These are phyloP conservation scores for Xylariaceae sp. DNA, from an alignment of 2,329 filamentous ascomycete genomes.

Conservation along the genomic window DNA sequence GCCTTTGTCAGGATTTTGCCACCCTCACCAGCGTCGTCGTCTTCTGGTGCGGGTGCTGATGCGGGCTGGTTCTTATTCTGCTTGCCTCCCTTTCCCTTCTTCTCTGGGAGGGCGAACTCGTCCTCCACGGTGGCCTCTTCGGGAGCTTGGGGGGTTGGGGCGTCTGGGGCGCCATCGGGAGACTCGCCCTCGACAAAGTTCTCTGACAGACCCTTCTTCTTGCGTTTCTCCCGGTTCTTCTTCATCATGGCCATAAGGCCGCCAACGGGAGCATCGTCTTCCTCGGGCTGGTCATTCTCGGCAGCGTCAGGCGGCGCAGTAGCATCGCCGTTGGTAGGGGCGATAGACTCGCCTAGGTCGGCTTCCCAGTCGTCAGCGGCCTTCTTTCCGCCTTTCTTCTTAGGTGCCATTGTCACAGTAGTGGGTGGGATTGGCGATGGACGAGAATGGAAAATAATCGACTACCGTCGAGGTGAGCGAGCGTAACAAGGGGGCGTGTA, in stretches of 20 bases:
- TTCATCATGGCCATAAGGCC: slow-evolving; percentile 76
- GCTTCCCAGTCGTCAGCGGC: slow-evolving; percentile 91
- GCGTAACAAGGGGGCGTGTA: no score
- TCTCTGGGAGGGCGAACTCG: slow-evolving; percentile 78
- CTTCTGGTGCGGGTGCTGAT: slow-evolving; percentile 26
- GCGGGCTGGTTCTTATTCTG: slow-evolving; percentile 41
- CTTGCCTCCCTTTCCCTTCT: slow-evolving; percentile 62
- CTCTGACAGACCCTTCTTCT: slow-evolving; percentile 77
- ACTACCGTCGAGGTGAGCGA: no score
- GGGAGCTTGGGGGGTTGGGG: slow-evolving; percentile 58
- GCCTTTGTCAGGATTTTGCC: slow-evolving; percentile 88
- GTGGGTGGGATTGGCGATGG: not conserved
- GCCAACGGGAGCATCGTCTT: slow-evolving; percentile 52
- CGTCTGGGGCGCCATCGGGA: slow-evolving; percentile 37
- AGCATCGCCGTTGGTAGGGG: slow-evolving; percentile 47
- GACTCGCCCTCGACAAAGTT: slow-evolving; percentile 71
- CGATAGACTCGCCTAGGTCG: slow-evolving; percentile 76
- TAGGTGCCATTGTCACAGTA: slow-evolving; percentile 69
- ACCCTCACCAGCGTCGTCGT: slow-evolving; percentile 49
- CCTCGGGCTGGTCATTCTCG: slow-evolving; percentile 50
- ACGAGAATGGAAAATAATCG: not conserved
- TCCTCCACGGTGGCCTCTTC: slow-evolving; percentile 80
- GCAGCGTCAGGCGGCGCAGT: slow-evolving; percentile 37
- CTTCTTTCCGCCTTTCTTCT: slow-evolving; percentile 88
- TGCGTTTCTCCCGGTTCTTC: slow-evolving; percentile 81